Conservation (phyloP, 2,329 filamentous ascomycete genomes). For the Calonectria naviculata region DNA sequence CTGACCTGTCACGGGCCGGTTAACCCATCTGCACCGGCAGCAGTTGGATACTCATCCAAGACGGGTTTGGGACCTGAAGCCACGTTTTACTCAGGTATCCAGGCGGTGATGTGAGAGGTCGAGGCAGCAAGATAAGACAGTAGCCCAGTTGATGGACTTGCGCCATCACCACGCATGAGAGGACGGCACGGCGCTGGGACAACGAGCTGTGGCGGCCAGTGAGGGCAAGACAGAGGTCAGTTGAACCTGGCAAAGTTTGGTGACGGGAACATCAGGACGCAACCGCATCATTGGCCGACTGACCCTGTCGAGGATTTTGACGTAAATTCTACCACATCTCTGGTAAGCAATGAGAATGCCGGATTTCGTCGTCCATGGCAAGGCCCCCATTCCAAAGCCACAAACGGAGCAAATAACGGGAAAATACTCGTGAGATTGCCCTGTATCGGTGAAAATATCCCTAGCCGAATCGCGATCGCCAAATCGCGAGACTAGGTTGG, state of each 20-base stretch:
- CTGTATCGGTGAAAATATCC: neutral
- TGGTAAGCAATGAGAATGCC: neutral
- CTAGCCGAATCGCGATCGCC: slow-evolving; percentile 13
- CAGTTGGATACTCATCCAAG: neutral
- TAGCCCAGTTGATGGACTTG: neutral
- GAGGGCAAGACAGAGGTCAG: neutral
- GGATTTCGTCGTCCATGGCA: neutral
- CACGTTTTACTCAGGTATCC: neutral
- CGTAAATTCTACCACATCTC: neutral
- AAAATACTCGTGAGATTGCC: neutral
- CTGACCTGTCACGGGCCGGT: neutral
- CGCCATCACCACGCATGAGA: slow-evolving; percentile 8
- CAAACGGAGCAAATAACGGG: neutral
- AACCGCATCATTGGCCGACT: slow-evolving; percentile 1
- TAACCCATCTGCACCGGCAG: neutral
- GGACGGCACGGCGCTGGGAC: slow-evolving; percentile 1
- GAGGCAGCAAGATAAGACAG: slow-evolving; percentile 2
- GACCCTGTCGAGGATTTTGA: neutral
- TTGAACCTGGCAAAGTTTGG: neutral
- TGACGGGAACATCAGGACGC: neutral
- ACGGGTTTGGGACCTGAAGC: slow-evolving; percentile 1
- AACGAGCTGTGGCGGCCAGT: slow-evolving; percentile 3
- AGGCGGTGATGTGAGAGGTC: slow-evolving; percentile 7
- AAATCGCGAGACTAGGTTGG: neutral
- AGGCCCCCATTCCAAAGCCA: neutral